Evolutionary conservation across 306 rosid species (phyloP), one percentile per base, ranked within the genome.

Genomic region (Begonia masoniana): DNA sequence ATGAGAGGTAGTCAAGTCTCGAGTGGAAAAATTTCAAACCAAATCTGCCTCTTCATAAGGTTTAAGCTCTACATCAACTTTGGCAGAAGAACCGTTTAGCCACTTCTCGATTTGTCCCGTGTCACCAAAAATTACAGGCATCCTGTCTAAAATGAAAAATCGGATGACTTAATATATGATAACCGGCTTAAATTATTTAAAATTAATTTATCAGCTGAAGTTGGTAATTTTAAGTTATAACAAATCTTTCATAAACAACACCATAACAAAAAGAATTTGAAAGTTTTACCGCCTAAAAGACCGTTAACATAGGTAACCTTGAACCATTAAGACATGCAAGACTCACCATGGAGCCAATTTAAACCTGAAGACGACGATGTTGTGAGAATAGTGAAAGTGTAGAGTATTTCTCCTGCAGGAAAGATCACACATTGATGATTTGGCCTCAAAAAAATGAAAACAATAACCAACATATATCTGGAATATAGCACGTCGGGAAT

Each of bases 261-360:
- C 15, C 1, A 43, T n/a, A 6, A 10, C 7, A 10, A 10, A 11
- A 0, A 10, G 6, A 45, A 0, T 12, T 4, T 45, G 7, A n/a
- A 45, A 45, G 49, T 45, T 1, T 45, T 6, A 31, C 39, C 13
- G 41, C 41, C 43, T 52, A 15, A 39, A 31, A 4, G 23, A 72
- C 3, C 17, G 8, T 43, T 43, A 13, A 13, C 19, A 17, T 17
- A 17, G 19, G 1, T 43, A 10, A n/a, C 3, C 49, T 10, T 45
- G 15, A 45, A 45, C 15, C n/a, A n/a, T 45, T 12, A 45, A 45
- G 10, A 45, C 15, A 6, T 54, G 50, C 47, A 52, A 17, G 53
- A 77, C 88, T 78, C 60, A 91, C 96, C 99, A 71, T 86, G 99
- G 71, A 91, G 66, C 99, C 96, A 86, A 68, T 63, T 65, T 50